Conservation (phyloP, 1,284 basidiomycete genomes). For the Erythrobasidium hasegawianum region DNA sequence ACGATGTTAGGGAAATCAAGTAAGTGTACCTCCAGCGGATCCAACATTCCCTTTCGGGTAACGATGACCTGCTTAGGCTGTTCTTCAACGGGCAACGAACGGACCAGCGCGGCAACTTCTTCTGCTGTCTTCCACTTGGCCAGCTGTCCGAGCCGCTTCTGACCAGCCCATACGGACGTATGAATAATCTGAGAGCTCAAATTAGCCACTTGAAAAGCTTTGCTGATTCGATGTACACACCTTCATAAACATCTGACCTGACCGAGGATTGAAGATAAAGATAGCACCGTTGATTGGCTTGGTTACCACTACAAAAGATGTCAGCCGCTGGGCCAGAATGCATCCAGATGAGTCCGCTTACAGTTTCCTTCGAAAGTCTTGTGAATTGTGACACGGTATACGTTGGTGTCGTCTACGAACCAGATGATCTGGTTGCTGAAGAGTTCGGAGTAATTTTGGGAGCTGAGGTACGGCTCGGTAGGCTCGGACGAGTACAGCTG, state of each 20-base stretch:
- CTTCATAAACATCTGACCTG: slow-evolving; percentile 96
- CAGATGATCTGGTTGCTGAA: slow-evolving; percentile 94
- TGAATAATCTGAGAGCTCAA: slow-evolving; percentile 69
- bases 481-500: slow-evolving; percentile 99
- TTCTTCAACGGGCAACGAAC: slow-evolving; percentile 96
- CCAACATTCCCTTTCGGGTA: slow-evolving; percentile 97
- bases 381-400: slow-evolving; percentile 99
- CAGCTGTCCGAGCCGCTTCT: slow-evolving; percentile 98
- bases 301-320: slow-evolving; percentile 60
- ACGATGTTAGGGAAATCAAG: slow-evolving; percentile 99
- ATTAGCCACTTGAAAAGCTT: no score
- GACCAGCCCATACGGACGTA: slow-evolving; percentile 98
- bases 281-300: slow-evolving; percentile 99
- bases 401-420: slow-evolving; percentile 99
- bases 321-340: background rate
- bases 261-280: slow-evolving; percentile 99
- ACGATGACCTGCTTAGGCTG: slow-evolving; percentile 99
- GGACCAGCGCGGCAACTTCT: slow-evolving; percentile 96
- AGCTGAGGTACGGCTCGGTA: slow-evolving; percentile 97
- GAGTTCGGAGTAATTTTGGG: slow-evolving; percentile 58
- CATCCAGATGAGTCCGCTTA: no score
- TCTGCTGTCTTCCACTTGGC: slow-evolving; percentile 99
- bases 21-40: slow-evolving; percentile 84
- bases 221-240: no score
- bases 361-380: slow-evolving; percentile 98